These are phyloP conservation scores for Herpetospermum pedunculosum DNA, from an alignment of 306 rosid species.

Conservation along the genomic window DNA sequence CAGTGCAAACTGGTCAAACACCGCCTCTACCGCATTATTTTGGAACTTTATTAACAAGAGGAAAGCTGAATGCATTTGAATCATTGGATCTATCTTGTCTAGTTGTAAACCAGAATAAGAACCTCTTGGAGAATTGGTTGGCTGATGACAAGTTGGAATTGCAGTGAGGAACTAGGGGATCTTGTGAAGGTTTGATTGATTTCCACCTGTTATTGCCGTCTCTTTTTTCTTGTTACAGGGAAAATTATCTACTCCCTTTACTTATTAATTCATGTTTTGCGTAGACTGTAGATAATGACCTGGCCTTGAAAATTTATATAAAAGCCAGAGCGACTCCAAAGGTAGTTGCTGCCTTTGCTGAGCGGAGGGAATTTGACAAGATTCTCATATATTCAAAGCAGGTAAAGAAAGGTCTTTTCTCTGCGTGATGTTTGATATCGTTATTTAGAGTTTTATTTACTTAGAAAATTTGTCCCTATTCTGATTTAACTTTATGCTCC, in stretches of 20 bases:
- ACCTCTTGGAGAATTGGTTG: constrained; percentile 95
- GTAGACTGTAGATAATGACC: constrained; percentile 95
- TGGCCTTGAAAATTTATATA: constrained; percentile 88
- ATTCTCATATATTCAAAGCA: constrained; percentile 95
- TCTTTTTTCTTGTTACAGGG: neutral
- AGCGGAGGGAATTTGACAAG: constrained; percentile 97
- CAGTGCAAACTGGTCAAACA: constrained; percentile 99
- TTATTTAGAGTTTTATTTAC: neutral
- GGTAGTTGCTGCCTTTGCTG: constrained; percentile 99
- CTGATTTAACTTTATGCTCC: neutral
- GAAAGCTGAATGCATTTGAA: constrained; percentile 94
- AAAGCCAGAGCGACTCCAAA: constrained; percentile 99
- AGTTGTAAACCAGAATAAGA: constrained; percentile 97
- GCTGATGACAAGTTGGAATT: constrained; percentile 98
- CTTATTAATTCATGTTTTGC: neutral
- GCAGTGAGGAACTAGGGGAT: constrained; percentile 98
- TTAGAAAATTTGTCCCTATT: neutral
- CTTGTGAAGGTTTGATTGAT: constrained; percentile 93
- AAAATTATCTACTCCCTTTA: neutral
- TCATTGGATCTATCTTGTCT: constrained; percentile 89
- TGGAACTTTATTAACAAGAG: constrained; percentile 88
- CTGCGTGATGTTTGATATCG: neutral
- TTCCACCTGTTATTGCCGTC: constrained; percentile 10
- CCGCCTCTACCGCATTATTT: constrained; percentile 96
- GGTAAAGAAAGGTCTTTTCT: constrained; percentile 30